Percentiles rank a stretch among this genome's conserved stretches.
Conservation (phyloP, 331 rosid genomes). For the Quercus lobata region DNA sequence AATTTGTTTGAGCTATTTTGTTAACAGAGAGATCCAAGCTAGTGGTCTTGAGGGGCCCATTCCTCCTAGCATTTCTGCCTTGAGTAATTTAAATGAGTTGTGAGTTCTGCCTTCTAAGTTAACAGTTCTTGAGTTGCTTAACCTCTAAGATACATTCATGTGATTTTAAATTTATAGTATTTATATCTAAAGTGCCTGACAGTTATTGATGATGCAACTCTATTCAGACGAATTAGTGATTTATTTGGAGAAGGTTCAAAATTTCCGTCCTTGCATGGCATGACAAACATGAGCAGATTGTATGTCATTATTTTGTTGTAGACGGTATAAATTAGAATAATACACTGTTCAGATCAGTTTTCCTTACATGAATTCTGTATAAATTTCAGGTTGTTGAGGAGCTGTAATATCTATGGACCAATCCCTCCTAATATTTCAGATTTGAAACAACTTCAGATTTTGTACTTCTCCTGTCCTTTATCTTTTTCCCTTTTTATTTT, state of each 20-base stretch:
- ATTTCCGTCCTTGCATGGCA: neutral
- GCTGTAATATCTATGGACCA: neutral
- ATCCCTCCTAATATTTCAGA: neutral
- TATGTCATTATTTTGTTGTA: neutral
- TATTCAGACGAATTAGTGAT: conserved; percentile 1
- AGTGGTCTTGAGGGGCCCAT: conserved; percentile 36
- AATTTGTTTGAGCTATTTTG: neutral
- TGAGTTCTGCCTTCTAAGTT: conserved; percentile 12
- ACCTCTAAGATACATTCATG: neutral
- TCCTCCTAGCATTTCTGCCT: conserved; percentile 24
- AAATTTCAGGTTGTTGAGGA: neutral
- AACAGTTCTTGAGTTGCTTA: neutral
- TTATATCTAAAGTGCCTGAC: neutral
- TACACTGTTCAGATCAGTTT: neutral
- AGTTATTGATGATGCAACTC: neutral
- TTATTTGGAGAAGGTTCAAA: neutral
- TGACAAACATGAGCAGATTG: neutral
- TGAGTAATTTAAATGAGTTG: conserved; percentile 8
- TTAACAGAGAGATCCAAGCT: conserved; percentile 25
- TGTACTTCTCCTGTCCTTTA: neutral
- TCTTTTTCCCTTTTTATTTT: no score
- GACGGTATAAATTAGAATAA: neutral
- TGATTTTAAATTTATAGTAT: neutral
- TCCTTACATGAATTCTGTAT: neutral
- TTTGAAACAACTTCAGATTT: neutral